A percentile compares a stretch with the other conserved stretches of the same genome.
These are phyloP conservation scores for Sporisorium iseilematis-ciliati DNA, from an alignment of 1,284 basidiomycete species.

Conservation along the genomic window DNA sequence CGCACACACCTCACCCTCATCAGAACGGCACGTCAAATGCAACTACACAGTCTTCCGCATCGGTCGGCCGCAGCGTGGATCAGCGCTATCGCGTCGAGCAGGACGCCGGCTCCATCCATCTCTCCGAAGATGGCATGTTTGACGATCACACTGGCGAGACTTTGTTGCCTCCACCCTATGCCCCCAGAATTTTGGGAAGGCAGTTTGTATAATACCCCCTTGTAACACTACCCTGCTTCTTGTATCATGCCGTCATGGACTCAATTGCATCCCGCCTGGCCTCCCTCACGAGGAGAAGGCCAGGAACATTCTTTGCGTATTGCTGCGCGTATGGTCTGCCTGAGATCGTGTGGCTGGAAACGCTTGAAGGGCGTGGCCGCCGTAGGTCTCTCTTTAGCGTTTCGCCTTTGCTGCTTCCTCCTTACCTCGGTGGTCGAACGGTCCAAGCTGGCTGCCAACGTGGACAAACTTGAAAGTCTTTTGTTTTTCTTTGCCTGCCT, in stretches of 20 bases:
- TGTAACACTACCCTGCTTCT: neutral
- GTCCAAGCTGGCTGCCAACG: too few species aligned
- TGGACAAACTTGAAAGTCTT: too few species aligned
- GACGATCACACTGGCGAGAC: conserved; percentile 39
- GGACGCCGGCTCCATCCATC: conserved; percentile 34
- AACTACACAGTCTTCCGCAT: neutral
- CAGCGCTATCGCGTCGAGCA: conserved; percentile 35
- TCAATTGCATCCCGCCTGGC: neutral
- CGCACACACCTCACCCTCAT: neutral
- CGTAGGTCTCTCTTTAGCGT: too few species aligned
- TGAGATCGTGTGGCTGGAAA: too few species aligned
- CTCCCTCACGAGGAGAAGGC: neutral
- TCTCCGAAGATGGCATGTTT: conserved; percentile 36
- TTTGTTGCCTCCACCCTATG: conserved; percentile 39
- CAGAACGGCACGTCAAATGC: neutral
- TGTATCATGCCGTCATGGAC: neutral
- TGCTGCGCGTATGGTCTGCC: neutral
- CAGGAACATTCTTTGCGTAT: neutral
- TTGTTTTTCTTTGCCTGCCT: too few species aligned
- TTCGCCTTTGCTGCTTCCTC: too few species aligned
- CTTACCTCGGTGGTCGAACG: too few species aligned
- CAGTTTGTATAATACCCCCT: conserved; percentile 29
- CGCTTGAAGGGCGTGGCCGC: too few species aligned
- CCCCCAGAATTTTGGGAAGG: conserved; percentile 26
- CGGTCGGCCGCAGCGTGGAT: conserved; percentile 3